These are phyloP conservation scores for Ophiostoma angusticollis DNA, from an alignment of 2,329 filamentous ascomycete species.

Conservation along the genomic window DNA sequence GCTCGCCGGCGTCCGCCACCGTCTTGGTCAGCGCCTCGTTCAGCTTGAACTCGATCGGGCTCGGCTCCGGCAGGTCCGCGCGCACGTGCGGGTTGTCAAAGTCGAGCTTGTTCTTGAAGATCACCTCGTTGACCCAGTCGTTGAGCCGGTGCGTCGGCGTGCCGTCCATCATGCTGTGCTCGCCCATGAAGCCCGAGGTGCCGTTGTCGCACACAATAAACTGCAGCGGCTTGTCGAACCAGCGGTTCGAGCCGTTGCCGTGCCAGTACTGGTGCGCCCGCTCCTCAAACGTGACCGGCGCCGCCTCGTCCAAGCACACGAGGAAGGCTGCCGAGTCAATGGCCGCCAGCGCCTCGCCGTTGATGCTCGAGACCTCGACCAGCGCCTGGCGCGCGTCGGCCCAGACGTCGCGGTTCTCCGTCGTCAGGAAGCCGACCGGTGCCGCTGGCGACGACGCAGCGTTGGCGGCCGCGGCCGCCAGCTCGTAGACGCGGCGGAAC, in stretches of 20 bases:
- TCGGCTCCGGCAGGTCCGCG: slow-evolving; percentile 72
- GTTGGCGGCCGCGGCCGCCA: slow-evolving; percentile 33
- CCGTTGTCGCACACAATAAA: slow-evolving; percentile 98
- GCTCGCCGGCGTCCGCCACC: slow-evolving; percentile 62
- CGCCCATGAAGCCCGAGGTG: slow-evolving; percentile 92
- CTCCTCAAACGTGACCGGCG: slow-evolving; percentile 87
- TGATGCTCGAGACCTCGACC: slow-evolving; percentile 62
- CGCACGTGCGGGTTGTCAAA: slow-evolving; percentile 67
- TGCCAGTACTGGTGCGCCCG: slow-evolving; percentile 97
- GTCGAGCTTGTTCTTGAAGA: slow-evolving; percentile 90
- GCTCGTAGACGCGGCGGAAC: slow-evolving; percentile 73
- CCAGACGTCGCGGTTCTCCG: slow-evolving; percentile 90
- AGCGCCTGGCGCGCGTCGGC: slow-evolving; percentile 69
- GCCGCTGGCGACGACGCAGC: slow-evolving; percentile 42
- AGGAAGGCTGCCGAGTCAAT: slow-evolving; percentile 87
- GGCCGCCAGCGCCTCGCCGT: slow-evolving; percentile 62
- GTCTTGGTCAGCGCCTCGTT: slow-evolving; percentile 61
- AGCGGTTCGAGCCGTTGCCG: slow-evolving; percentile 87
- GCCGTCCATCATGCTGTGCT: slow-evolving; percentile 99
- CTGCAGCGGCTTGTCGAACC: slow-evolving; percentile 96
- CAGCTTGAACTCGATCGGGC: slow-evolving; percentile 64
- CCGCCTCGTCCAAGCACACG: slow-evolving; percentile 83
- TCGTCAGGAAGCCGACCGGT: slow-evolving; percentile 72
- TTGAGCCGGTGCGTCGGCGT: slow-evolving; percentile 95
- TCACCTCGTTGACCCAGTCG: slow-evolving; percentile 83